Evolutionary conservation across 768 basidiomycete species (phyloP).

Genomic region (Auricularia sp.): DNA sequence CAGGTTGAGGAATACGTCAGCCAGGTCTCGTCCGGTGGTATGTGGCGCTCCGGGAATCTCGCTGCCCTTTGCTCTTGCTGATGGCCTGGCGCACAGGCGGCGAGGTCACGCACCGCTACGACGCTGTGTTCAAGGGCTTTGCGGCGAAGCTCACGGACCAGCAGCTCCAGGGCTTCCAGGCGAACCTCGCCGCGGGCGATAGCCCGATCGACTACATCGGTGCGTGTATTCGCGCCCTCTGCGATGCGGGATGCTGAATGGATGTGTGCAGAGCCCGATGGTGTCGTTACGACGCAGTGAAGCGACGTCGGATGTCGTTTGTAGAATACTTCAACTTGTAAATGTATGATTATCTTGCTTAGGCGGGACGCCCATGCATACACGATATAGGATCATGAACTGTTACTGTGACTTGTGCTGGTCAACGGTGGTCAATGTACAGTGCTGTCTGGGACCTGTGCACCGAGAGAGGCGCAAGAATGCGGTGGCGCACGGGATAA

Average conservation of each 20-base stretch:
- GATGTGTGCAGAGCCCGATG: neutral
- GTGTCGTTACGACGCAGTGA: neutral
- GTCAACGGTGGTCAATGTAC: too few species aligned
- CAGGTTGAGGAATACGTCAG: constrained; percentile 33
- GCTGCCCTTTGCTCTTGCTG: neutral
- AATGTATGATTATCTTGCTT: too few species aligned
- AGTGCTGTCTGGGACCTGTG: too few species aligned
- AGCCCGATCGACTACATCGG: constrained; percentile 40
- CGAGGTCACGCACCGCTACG: constrained; percentile 31
- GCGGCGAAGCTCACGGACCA: constrained; percentile 29
- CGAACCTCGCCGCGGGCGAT: constrained; percentile 14
- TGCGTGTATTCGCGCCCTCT: constrained; percentile 14
- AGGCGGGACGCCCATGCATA: too few species aligned
- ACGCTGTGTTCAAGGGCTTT: constrained; percentile 29
- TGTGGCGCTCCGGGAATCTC: constrained; percentile 1
- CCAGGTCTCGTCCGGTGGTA: constrained; percentile 32
- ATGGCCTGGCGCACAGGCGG: constrained; percentile 27
- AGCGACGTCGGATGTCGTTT: neutral
- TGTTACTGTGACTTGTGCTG: too few species aligned
- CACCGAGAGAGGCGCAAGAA: too few species aligned
- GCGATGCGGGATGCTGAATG: neutral
- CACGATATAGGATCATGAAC: too few species aligned
- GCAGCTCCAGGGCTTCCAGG: constrained; percentile 26
- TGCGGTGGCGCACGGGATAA: too few species aligned
- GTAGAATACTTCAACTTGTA: too few species aligned